Base-by-base conservation (phyloP, 2,329 filamentous ascomycete species). In the Cercospora janseana region DNA sequence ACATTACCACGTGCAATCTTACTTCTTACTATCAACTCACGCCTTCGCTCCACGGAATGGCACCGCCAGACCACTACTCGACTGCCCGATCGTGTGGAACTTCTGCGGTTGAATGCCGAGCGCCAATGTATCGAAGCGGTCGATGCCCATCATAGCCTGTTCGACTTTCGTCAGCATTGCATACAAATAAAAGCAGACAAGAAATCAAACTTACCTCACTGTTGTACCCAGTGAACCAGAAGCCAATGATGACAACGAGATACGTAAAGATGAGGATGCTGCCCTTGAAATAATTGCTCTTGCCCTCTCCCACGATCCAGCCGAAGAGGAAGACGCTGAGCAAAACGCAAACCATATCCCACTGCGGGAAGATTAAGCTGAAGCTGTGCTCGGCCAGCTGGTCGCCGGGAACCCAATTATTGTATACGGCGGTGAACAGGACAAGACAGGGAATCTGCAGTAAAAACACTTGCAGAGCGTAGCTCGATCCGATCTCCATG, bases 251-350 rank as follows among this genome's bases (percentile, higher is more conserved):
- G 41, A 98, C 89, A 21, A 97, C 93, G 18, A 97, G 71, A 68
- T 98, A 98, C 26, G 88, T 93, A 43, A 98, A 75, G 57, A 97
- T 83, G 45, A 98, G 77, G 61, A 97, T 96, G 58, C 88, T 95
- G 44, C 93, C 93, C 75, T 98, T 98, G 82, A 98, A 98, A 72
- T 98, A 98, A 71, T 98, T 98, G 76, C 91, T 97, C 81, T 98
- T 98, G 31, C 93, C 93, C 72, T 98, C 93, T 44, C 92, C 88
- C 63, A 97, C 95, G 77, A 98, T 92, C 75, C 97, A 95, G 64
- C 90, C 95, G 59, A 98, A 82, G 49, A 98, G 75, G 74, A 98
- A 95, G 13, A 98, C 90, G 64, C 92, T 96, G 12, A 98, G 74
- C 52, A 97, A 95, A 12, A 97, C 89, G 0, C 88, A 95, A 9